Percentiles rank a stretch among this genome's conserved stretches.
phyloP scores from a whole-genome alignment of 2,329 filamentous ascomycete species.

The Bipolaris sorokiniana region DNA sequence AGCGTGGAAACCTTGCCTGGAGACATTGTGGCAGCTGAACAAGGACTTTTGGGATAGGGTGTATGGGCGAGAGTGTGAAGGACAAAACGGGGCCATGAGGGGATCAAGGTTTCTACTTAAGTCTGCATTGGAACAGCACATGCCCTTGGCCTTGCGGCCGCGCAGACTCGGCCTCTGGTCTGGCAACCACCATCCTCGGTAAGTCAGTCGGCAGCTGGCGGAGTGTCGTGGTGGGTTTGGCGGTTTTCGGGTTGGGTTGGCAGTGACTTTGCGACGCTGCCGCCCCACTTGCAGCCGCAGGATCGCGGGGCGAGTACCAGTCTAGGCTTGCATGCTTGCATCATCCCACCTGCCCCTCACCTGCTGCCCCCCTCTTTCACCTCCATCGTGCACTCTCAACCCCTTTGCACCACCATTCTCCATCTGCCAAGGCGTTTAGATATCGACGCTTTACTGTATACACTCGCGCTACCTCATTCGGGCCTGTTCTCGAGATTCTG shows the following conservation, averaged over 20 bases:
- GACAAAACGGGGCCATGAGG: background rate
- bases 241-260: conserved; percentile 9
- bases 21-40: conserved; percentile 48
- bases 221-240: background rate
- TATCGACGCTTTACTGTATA: too few species aligned
- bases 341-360: background rate
- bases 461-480: too few species aligned
- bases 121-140: background rate
- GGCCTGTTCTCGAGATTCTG: too few species aligned
- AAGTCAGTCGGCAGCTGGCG: background rate
- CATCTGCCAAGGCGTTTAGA: too few species aligned
- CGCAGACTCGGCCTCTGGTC: background rate
- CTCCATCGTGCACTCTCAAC: too few species aligned
- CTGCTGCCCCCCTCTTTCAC: too few species aligned
- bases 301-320: conserved; percentile 20
- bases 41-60: background rate
- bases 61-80: background rate
- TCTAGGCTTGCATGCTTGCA: too few species aligned
- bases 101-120: conserved; percentile 11
- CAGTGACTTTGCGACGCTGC: conserved; percentile 12
- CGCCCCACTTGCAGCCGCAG: conserved; percentile 19
- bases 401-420: too few species aligned
- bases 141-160: background rate
- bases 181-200: background rate
- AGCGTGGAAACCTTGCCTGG: conserved; percentile 51